Evolutionary conservation across 106 monocot species (phyloP).

Genomic region (Hemerocallis citrina): DNA sequence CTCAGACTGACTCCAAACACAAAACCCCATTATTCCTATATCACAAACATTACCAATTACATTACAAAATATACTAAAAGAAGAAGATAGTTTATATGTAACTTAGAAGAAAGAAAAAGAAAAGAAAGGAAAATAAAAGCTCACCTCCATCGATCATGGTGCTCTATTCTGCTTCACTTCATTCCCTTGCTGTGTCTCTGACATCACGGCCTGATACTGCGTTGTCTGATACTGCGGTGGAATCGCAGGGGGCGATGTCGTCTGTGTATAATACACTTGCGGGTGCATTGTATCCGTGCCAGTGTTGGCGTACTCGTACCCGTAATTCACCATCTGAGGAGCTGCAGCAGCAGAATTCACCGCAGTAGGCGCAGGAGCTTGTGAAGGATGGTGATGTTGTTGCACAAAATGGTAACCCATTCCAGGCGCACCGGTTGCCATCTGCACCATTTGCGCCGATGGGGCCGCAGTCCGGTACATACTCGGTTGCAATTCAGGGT

Average conservation of each 20-base stretch:
- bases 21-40: too few species aligned
- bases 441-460: background rate
- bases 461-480: constrained; percentile 34
- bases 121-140: too few species aligned
- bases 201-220: too few species aligned
- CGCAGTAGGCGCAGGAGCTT: background rate
- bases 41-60: too few species aligned
- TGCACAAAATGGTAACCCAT: too few species aligned
- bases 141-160: too few species aligned
- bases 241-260: background rate
- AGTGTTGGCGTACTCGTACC: constrained; percentile 3
- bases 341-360: background rate
- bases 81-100: too few species aligned
- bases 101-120: too few species aligned
- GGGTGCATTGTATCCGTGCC: background rate
- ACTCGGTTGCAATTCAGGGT: constrained; percentile 28
- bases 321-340: constrained; percentile 12
- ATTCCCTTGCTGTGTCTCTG: background rate
- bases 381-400: constrained; percentile 25
- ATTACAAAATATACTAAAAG: too few species aligned
- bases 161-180: constrained; percentile 19
- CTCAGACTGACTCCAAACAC: too few species aligned
- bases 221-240: constrained; percentile 13
- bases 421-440: too few species aligned
- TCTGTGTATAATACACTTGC: constrained; percentile 11